Evolutionary conservation across 805 yeast species (phyloP).

Genomic region (Cephaloascus albidus): DNA sequence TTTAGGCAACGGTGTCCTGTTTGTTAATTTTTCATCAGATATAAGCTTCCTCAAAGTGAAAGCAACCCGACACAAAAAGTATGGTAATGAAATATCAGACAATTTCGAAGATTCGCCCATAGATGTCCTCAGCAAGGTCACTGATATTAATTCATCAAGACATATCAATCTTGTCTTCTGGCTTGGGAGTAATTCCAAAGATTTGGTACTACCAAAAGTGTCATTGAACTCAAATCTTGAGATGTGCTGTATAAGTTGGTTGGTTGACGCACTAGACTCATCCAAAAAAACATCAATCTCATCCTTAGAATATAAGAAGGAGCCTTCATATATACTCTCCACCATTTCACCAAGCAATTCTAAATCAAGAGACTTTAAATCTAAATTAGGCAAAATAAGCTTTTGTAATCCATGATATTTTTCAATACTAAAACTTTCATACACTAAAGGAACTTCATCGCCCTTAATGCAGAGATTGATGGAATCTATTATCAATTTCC

Average conservation of each 20-base stretch:
- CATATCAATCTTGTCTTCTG: conserved; percentile 44
- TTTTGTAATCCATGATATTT: conserved; percentile 33
- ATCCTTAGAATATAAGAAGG: conserved; percentile 50
- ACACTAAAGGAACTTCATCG: conserved; percentile 12
- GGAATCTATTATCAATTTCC: conserved; percentile 32
- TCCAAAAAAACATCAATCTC: conserved; percentile 32
- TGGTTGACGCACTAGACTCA: background rate
- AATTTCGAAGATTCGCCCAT: conserved; percentile 14
- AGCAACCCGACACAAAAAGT: conserved; percentile 47
- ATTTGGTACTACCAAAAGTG: conserved; percentile 57
- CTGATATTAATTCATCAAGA: conserved; percentile 41
- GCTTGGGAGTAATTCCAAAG: conserved; percentile 32
- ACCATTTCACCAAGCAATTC: conserved; percentile 32
- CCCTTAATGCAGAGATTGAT: conserved; percentile 30
- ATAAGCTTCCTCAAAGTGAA: conserved; percentile 55
- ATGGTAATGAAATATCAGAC: conserved; percentile 27
- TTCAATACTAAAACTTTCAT: conserved; percentile 35
- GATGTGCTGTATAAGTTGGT: conserved; percentile 4
- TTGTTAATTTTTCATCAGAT: conserved; percentile 51
- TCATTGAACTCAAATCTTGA: conserved; percentile 30
- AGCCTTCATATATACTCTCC: conserved; percentile 42
- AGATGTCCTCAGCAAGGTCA: conserved; percentile 14
- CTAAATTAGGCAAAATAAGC: conserved; percentile 30
- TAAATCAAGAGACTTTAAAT: conserved; percentile 14
- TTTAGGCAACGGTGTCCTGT: conserved; percentile 55